Evolutionary conservation across 768 basidiomycete species (phyloP), one percentile per base, ranked within the genome.

Genomic region (Kwoniella sp.): DNA sequence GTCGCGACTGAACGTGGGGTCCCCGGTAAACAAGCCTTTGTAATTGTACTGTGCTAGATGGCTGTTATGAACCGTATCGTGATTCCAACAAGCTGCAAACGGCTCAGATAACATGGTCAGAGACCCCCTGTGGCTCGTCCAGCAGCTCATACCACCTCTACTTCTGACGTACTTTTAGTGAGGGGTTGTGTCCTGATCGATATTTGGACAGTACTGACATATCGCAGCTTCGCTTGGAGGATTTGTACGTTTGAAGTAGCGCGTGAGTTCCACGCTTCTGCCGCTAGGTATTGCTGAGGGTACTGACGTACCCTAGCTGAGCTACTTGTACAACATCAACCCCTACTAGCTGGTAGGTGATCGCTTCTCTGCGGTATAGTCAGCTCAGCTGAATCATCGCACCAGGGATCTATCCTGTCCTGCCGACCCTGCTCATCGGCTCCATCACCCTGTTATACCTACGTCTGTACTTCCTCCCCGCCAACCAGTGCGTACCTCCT

Each of bases 121-220:
- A 11, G 7, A 28, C 11, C 31, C 33, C 1, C 25, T 36, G 14
- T 57, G 63, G 60, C 26, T 60, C 2, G 27, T 57, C 12, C 64
- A 65, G 40, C 60, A 69, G 46, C 46, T 67, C 34, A 46, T 70
- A 2, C 68, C 68, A 3, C 65, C 68, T 7, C 59, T 60, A 8
- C 46, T 64, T 10, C 46, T 70, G 39, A 62, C 57, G 10, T 70
- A 67, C 44, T 70, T 70, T 49, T 64, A 57, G 65, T 67, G 46
- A 55, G 68, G 43, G 11, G 28, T 3, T 19, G 38, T 27, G 12
- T 27, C 10, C 42, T 27, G 22, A 44, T 9, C 19, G 45, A 17
- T 23, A 38, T 10, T 11, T 10, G 8, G 7, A 41, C 41, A 27
- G 41, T 7, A 2, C 43, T 36, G 43, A 46, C 17, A 9, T 32